Percentiles rank a stretch among this genome's conserved stretches.
Evolutionary conservation across 768 basidiomycete species (phyloP).

Genomic region (Neoboletus brunneissimus): DNA sequence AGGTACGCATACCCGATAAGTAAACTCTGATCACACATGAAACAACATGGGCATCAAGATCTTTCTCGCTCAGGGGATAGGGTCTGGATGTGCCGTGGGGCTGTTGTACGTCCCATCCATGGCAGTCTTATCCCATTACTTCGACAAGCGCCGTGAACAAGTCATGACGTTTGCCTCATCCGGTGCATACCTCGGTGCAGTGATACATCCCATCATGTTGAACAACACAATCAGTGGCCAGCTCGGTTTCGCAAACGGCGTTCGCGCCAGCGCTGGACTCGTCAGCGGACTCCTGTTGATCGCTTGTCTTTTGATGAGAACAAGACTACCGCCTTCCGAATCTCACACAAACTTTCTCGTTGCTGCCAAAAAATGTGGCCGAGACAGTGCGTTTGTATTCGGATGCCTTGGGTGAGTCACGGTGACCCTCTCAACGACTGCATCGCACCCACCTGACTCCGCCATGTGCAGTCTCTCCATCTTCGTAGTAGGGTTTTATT

Average conservation of each 20-base stretch:
- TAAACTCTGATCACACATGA: too few relatives aligned
- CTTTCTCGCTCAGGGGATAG: constrained; percentile 52
- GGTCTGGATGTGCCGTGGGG: constrained; percentile 47
- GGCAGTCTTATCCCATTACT: constrained; percentile 53
- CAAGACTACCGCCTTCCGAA: constrained; percentile 38
- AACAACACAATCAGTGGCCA: constrained; percentile 44
- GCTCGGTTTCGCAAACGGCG: constrained; percentile 45
- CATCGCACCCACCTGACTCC: background rate
- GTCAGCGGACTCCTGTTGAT: constrained; percentile 38
- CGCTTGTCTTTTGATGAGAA: constrained; percentile 40
- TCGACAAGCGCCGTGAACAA: constrained; percentile 44
- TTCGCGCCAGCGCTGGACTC: constrained; percentile 41
- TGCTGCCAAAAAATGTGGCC: constrained; percentile 20
- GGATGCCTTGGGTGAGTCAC: constrained; percentile 26
- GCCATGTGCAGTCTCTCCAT: constrained; percentile 22
- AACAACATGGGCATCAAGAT: constrained; percentile 32
- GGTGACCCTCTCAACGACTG: background rate
- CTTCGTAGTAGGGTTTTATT: constrained; percentile 45
- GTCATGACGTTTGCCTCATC: constrained; percentile 57
- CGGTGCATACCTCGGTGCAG: constrained; percentile 57
- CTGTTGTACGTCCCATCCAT: constrained; percentile 47
- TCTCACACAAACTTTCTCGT: constrained; percentile 19
- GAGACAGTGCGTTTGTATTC: constrained; percentile 27
- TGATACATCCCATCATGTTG: constrained; percentile 61
- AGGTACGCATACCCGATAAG: constrained; percentile 25